Evolutionary conservation across 2,329 filamentous ascomycete genomes (phyloP).

Genomic region (Fusarium pseudocircinatum): DNA sequence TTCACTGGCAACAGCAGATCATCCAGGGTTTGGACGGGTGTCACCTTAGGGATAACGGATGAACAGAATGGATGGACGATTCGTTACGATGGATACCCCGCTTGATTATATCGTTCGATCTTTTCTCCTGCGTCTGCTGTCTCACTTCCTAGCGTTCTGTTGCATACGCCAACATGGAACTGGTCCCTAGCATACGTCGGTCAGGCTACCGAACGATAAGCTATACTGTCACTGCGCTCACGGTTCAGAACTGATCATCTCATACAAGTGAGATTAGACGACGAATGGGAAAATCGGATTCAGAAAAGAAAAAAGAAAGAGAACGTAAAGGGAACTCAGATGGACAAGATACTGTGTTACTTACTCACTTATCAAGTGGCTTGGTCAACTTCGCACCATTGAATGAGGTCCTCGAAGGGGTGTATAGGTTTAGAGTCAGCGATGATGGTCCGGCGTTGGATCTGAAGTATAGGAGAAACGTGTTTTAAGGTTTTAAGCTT

Average conservation of each 20-base stretch:
- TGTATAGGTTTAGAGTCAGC: slow-evolving; percentile 52
- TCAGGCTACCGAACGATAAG: slow-evolving; percentile 41
- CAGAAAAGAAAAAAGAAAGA: slow-evolving; percentile 23
- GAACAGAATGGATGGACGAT: slow-evolving; percentile 57
- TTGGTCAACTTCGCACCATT: slow-evolving; percentile 21
- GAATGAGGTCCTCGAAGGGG: slow-evolving; percentile 25
- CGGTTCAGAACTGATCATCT: slow-evolving; percentile 5
- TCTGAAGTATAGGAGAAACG: slow-evolving; percentile 34
- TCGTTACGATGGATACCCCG: slow-evolving; percentile 57
- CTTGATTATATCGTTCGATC: slow-evolving; percentile 40
- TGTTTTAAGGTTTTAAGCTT: slow-evolving; percentile 28
- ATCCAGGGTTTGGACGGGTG: slow-evolving; percentile 31
- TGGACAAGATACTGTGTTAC: slow-evolving; percentile 14
- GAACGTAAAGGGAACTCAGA: slow-evolving; percentile 19
- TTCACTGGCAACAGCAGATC: slow-evolving; percentile 53
- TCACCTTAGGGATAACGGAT: slow-evolving; percentile 47
- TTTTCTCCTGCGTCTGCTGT: slow-evolving; percentile 34
- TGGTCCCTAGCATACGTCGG: slow-evolving; percentile 30
- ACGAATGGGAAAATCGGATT: slow-evolving; percentile 24
- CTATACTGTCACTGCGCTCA: slow-evolving; percentile 10
- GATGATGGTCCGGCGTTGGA: slow-evolving; percentile 55
- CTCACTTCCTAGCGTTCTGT: slow-evolving; percentile 26
- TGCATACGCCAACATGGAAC: slow-evolving; percentile 31
- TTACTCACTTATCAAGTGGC: neutral
- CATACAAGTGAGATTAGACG: slow-evolving; percentile 13